Evolutionary conservation across 2,329 filamentous ascomycete species (phyloP).

Genomic region (Claviceps pusilla): DNA sequence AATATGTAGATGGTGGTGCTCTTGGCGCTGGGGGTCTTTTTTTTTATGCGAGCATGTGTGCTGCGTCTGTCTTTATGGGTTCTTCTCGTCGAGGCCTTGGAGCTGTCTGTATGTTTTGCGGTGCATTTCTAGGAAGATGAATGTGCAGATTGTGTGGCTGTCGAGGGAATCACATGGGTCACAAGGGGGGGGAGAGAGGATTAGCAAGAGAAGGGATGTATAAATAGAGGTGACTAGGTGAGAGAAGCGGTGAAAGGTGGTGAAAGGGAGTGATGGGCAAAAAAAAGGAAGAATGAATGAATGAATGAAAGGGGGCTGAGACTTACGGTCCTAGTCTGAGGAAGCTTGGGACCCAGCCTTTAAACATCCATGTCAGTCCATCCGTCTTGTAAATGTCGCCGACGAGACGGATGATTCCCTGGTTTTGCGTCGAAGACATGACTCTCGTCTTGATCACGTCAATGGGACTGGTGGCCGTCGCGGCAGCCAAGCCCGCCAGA

Average conservation of each 20-base stretch:
- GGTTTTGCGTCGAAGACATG: constrained; percentile 49
- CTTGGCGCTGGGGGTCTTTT: too few species aligned
- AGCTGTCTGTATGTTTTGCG: constrained; percentile 57
- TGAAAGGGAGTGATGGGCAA: background rate
- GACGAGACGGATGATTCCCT: constrained; percentile 44
- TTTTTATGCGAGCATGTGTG: background rate
- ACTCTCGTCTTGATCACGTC: constrained; percentile 83
- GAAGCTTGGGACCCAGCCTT: constrained; percentile 74
- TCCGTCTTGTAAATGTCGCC: constrained; percentile 54
- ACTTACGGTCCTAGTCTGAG: constrained; percentile 48
- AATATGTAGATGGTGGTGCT: background rate
- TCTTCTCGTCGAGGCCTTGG: constrained; percentile 21
- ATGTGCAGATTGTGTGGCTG: constrained; percentile 72
- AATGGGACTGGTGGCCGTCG: constrained; percentile 70
- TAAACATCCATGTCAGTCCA: constrained; percentile 72
- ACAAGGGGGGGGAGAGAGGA: constrained; percentile 1
- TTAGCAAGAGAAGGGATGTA: background rate
- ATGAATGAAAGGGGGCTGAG: background rate
- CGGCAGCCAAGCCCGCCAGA: constrained; percentile 67
- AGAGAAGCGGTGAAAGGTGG: background rate
- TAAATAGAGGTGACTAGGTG: background rate
- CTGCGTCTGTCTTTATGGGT: constrained; percentile 2
- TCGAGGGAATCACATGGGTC: too few species aligned
- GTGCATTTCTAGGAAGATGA: constrained; percentile 75
- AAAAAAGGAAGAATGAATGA: background rate